Evolutionary conservation across 2,329 filamentous ascomycete genomes (phyloP).

Genomic region (Ambrosiella cleistominuta): DNA sequence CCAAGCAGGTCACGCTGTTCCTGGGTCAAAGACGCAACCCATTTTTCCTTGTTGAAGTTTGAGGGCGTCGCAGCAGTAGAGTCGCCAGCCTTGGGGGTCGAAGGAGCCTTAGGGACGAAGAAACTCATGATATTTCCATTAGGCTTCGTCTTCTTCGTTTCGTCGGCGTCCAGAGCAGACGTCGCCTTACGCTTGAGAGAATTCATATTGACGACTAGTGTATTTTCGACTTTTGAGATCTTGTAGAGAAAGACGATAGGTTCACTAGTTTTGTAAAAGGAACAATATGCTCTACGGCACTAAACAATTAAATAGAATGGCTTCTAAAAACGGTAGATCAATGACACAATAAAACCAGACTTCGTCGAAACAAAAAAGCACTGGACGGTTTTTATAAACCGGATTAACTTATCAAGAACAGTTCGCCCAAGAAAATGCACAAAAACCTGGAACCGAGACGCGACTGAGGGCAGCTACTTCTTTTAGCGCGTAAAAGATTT

Average conservation of each 20-base stretch:
- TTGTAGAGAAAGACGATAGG: not conserved
- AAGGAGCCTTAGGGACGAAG: slow-evolving; percentile 47
- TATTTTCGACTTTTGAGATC: not conserved
- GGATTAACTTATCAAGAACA: not conserved
- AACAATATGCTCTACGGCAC: too few relatives aligned
- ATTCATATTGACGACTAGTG: slow-evolving; percentile 25
- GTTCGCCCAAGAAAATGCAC: not conserved
- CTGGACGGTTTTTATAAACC: too few relatives aligned
- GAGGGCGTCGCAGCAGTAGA: slow-evolving; percentile 18
- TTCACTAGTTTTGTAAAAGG: not conserved
- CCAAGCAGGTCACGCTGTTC: slow-evolving; percentile 72
- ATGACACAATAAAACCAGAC: too few relatives aligned
- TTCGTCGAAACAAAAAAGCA: not conserved
- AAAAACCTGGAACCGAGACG: not conserved
- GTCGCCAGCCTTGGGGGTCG: slow-evolving; percentile 13
- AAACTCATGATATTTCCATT: slow-evolving; percentile 77
- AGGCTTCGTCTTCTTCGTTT: slow-evolving; percentile 53
- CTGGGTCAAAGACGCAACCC: slow-evolving; percentile 59
- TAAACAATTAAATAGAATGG: too few relatives aligned
- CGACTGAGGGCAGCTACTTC: not conserved
- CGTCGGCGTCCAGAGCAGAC: slow-evolving; percentile 25
- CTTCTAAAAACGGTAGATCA: too few relatives aligned
- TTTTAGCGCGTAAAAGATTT: not conserved
- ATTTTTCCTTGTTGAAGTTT: slow-evolving; percentile 58
- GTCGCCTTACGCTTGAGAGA: slow-evolving; percentile 50